Percentiles rank a stretch among this genome's conserved stretches.
Evolutionary conservation across 2,329 filamentous ascomycete species (phyloP).

Genomic region (Epichloe gansuensis): DNA sequence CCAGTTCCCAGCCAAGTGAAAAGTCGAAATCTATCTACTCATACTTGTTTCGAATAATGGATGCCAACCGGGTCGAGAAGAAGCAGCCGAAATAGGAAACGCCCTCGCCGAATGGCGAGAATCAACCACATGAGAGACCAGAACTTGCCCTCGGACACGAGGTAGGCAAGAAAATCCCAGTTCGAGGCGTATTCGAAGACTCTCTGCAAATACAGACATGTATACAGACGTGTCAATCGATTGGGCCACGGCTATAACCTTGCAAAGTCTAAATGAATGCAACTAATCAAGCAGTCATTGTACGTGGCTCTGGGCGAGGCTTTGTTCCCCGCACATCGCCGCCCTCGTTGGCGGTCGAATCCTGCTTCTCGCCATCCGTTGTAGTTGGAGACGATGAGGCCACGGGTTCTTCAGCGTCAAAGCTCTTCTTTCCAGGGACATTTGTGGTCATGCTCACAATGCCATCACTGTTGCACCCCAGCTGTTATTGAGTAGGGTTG

Average conservation of each 20-base stretch:
- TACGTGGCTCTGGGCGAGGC: constrained; percentile 20
- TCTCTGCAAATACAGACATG: neutral
- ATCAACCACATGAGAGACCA: constrained; percentile 57
- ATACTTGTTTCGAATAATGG: constrained; percentile 38
- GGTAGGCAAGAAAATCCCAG: constrained; percentile 4
- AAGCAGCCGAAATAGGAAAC: constrained; percentile 35
- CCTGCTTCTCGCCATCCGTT: neutral
- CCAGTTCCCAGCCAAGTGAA: constrained; percentile 64
- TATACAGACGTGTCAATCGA: neutral
- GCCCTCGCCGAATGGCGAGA: constrained; percentile 40
- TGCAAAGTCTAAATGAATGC: neutral
- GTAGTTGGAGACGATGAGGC: neutral
- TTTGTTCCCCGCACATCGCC: neutral
- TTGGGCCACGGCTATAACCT: too few relatives aligned
- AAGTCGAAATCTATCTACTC: constrained; percentile 54
- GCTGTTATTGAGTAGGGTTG: too few relatives aligned
- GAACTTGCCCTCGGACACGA: constrained; percentile 36
- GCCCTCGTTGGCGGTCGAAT: neutral
- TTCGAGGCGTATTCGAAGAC: neutral
- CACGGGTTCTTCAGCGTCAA: neutral
- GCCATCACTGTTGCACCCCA: too few relatives aligned
- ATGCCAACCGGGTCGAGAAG: constrained; percentile 31
- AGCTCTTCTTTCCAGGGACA: neutral
- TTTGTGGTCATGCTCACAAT: neutral
- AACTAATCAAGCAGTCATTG: constrained; percentile 29